Percentiles rank a stretch among this genome's conserved stretches.
Conservation (phyloP, 352 stramenopile genomes). For the Phytophthora pini region DNA sequence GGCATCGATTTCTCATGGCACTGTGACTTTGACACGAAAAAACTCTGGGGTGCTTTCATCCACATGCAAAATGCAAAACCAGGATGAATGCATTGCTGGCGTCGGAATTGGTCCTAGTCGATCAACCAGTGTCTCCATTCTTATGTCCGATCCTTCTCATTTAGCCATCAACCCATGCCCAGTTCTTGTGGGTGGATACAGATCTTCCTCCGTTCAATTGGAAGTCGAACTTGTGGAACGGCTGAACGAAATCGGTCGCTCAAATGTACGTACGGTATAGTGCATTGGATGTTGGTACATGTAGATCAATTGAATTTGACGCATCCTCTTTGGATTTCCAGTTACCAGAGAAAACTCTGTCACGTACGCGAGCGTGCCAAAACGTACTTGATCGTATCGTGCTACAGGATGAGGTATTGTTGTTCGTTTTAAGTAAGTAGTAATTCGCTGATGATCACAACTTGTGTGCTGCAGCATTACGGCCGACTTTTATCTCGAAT, state of each 20-base stretch:
- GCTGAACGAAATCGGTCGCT: slow-evolving; percentile 71
- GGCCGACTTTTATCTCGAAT: slow-evolving; percentile 60
- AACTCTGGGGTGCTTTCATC: slow-evolving; percentile 6
- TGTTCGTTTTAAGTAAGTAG: background rate
- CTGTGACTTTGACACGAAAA: slow-evolving; percentile 3
- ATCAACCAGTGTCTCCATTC: slow-evolving; percentile 18
- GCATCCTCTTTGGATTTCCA: slow-evolving; percentile 17
- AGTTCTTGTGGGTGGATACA: slow-evolving; percentile 49
- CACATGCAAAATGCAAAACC: slow-evolving; percentile 19
- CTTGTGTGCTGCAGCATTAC: slow-evolving; percentile 45
- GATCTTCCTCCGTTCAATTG: slow-evolving; percentile 54
- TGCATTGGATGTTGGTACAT: background rate
- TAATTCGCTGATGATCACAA: too few relatives aligned
- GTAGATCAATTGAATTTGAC: background rate
- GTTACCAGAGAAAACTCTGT: slow-evolving; percentile 63
- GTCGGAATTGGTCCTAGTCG: slow-evolving; percentile 28
- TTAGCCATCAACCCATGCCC: slow-evolving; percentile 9
- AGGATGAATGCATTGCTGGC: slow-evolving; percentile 34
- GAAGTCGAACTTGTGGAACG: slow-evolving; percentile 72
- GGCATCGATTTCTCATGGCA: slow-evolving; percentile 9
- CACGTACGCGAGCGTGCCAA: slow-evolving; percentile 60
- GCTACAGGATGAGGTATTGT: slow-evolving; percentile 63
- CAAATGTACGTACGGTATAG: slow-evolving; percentile 42
- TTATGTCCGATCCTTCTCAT: slow-evolving; percentile 19
- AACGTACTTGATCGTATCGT: slow-evolving; percentile 59